phyloP scores from a whole-genome alignment of 2,329 filamentous ascomycete species.

The Saccharata proteae region DNA sequence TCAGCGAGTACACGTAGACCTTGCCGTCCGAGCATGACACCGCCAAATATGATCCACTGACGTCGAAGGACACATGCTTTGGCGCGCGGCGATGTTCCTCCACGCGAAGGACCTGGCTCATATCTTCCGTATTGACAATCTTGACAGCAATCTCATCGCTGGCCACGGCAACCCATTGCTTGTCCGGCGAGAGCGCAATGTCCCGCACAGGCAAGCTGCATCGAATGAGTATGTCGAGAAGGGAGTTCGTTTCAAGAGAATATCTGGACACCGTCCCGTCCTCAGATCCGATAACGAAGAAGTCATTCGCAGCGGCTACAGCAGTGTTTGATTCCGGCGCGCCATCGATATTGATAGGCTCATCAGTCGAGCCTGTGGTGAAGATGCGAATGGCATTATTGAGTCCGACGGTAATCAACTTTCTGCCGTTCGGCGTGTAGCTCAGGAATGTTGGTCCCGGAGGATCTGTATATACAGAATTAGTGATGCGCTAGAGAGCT shows the following conservation, averaged over 20 bases:
- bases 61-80: slow-evolving; percentile 86
- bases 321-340: slow-evolving; percentile 76
- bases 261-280: slow-evolving; percentile 95
- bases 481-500: slow-evolving; percentile 4
- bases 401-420: slow-evolving; percentile 79
- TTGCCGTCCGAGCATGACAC: slow-evolving; percentile 82
- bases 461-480: slow-evolving; percentile 48
- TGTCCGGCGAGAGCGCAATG: slow-evolving; percentile 68
- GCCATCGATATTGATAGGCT: slow-evolving; percentile 86
- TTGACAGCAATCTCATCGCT: slow-evolving; percentile 92
- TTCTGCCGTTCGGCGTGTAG: slow-evolving; percentile 80
- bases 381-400: slow-evolving; percentile 93
- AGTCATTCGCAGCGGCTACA: slow-evolving; percentile 63
- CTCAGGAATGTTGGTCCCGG: slow-evolving; percentile 75
- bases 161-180: slow-evolving; percentile 84
- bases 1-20: slow-evolving; percentile 80
- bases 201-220: slow-evolving; percentile 80
- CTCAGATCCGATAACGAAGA: slow-evolving; percentile 82
- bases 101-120: slow-evolving; percentile 61
- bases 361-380: slow-evolving; percentile 80
- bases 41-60: slow-evolving; percentile 60
- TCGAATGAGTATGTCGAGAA: slow-evolving; percentile 73
- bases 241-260: slow-evolving; percentile 59
- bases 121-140: slow-evolving; percentile 72
- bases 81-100: slow-evolving; percentile 75